Evolutionary conservation across 1,284 basidiomycete species (phyloP), one percentile per base, ranked within the genome.

Genomic region (Cutaneotrichosporon daszewskae): DNA sequence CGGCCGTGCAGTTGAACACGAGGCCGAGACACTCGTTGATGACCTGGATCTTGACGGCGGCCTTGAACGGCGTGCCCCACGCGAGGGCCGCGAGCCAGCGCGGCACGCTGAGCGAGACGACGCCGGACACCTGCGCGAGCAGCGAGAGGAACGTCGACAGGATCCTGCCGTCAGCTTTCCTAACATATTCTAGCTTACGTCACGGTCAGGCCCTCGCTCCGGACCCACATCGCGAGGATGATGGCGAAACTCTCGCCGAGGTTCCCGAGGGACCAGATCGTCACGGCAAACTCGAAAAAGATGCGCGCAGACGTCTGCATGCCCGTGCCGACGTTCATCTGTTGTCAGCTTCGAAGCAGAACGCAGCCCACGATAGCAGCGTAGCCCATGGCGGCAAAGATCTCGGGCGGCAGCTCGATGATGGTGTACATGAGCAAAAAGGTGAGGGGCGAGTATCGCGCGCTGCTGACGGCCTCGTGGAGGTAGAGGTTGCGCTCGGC

Each of bases 21-120:
- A 69, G 51, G 5, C 72, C 72, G 7, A 53, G 32, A 17, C 64
- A 57, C 47, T 74, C 73, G 57, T 76, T 75, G 64, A 75, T 74
- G 37, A 73, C 60, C 31, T 71, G 63, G 11, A 75, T 47, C 13
- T 59, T 49, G 5, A 65, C 63, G 12, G 68, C 65, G 19, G 49
- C 56, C 53, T 68, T 68, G 25, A 59, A 38, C 22, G 49, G 53
- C 13, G 58, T 55, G 5, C 48, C 55, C 70, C 70, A 73, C 14
- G 64, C 65, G 14, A 72, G 58, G 5, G 45, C 60, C 2, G 62
- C 57, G 0, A 74, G 60, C 71, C 72, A 75, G 10, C 50, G 41
- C 1, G 72, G 71, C 9, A 74, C 57, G 17, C 64, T 65, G 13
- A 72, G 63, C 7, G 70, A 72, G 16, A 74, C 66, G 46, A 74